Base-by-base conservation (phyloP, 225 moss, liverwort and hornwort species). In the Polytrichum formosum region DNA sequence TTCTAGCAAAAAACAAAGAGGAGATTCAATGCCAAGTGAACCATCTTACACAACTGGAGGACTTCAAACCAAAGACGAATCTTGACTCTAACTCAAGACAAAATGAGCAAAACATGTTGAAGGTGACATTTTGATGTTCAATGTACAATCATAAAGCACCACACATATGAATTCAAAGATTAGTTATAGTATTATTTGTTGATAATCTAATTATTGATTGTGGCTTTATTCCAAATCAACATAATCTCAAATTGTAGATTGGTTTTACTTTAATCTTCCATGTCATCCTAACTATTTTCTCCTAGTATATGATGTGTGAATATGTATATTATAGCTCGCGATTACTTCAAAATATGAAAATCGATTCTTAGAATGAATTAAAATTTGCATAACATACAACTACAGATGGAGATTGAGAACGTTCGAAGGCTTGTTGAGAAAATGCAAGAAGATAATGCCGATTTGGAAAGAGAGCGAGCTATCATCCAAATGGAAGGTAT, bases 351-450 rank as follows among this genome's bases (percentile, higher is more conserved):
- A 46, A 46, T 1, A 46, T 10, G 16, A 46, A 46, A 46, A 13
- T 16, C 2, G 46, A 13, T 46, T 46, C 46, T 16, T 46, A 46
- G 4, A 46, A 46, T 46, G 58, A 23, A 23, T 58, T 7, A 7
- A 21, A 58, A 58, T 58, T 6, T 58, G 21, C n/a, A 58, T 58
- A 20, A 6, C 21, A 21, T 46, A 22, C 2, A 6, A 23, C 23
- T 23, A 2, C 7, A 86, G 83, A 54, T 63, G 53, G 90, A 91
- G 13, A 75, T 91, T 59, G 59, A 85, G 76, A 88, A 76, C 64
- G 64, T 96, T 5, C 83, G 17, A 69, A 88, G 72, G 54, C 70
- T 91, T 72, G 63, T 91, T 7, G 88, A 90, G 72, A 94, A 85
- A 72, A 19, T 79, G 67, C 88, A 88, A 76, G 83, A 83, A 68